Evolutionary conservation across 371 early-diverging fungal species (phyloP), one percentile per base, ranked within the genome.

Genomic region (Syncephalis fuscata): DNA sequence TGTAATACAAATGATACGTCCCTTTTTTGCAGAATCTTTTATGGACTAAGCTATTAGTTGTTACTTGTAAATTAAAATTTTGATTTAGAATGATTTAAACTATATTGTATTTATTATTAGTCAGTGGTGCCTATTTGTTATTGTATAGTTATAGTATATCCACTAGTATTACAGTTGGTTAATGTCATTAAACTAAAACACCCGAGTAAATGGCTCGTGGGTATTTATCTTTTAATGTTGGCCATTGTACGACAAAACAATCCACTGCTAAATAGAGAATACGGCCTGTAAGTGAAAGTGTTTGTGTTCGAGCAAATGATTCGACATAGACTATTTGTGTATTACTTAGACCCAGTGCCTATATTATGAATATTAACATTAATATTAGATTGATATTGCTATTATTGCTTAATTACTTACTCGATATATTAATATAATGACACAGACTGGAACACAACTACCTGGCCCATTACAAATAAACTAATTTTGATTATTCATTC

Each of bases 391-490:
- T 51, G 32, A 59, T 39, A 20, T 14, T 25, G 38, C 10, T 19
- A 44, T 15, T 19, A 19, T 23, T 36, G 40, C 22, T 16, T 19
- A 26, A 15, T 20, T 41, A 17, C 25, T 46, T 39, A 7, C 32
- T 32, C 32, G 32, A 32, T 44, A 22, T 27, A 53, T 17, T 10
- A 45, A 40, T 43, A 16, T 10, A 26, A 50, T 1, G 1, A 26
- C 38, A 41, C 78, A 73, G 3, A 87, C 60, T 1, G 90, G 81
- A 8, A 96, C 71, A 56, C 95, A 92, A n/a, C 82, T 93, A 5
- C 92, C 93, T 0, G 95, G 97, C 0, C 97, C 97, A 60, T 96
- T 96, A 56, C 80, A 83, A 15, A 92, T 32, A 8, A 92, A 49
- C 49, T 46, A 26, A 57, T 19, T 10, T 50, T 19, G 16, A 55